Evolutionary conservation across 345 rosid genomes (phyloP).

Genomic region (Toxicodendron radicans): DNA sequence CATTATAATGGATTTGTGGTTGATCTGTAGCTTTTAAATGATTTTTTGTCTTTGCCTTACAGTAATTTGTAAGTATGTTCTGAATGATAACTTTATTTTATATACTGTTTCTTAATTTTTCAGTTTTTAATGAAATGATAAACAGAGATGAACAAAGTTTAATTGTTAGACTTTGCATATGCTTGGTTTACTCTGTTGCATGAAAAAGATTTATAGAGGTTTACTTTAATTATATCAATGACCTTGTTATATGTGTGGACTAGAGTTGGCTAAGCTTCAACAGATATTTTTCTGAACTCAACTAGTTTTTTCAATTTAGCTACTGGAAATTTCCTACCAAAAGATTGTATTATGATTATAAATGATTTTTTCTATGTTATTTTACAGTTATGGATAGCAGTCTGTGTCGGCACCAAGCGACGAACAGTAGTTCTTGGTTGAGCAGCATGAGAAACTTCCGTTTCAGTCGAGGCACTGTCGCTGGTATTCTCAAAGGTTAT

Average conservation of each 20-base stretch:
- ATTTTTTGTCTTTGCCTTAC: no score
- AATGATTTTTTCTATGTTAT: background rate
- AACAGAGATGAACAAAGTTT: no score
- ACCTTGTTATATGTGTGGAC: background rate
- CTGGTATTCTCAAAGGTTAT: conserved; percentile 70
- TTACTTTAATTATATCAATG: background rate
- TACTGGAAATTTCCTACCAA: no score
- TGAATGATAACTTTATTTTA: no score
- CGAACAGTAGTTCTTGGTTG: conserved; percentile 55
- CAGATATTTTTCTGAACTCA: background rate
- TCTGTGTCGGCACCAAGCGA: conserved; percentile 49
- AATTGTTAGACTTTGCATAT: no score
- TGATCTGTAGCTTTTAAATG: no score
- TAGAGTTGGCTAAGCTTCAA: background rate
- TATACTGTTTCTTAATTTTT: no score
- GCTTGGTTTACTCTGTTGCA: no score
- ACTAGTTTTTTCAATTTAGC: background rate
- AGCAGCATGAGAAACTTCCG: conserved; percentile 78
- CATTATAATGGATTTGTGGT: no score
- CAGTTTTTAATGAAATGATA: no score
- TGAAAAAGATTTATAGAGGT: background rate
- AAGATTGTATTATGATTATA: background rate
- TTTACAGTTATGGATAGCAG: conserved; percentile 63
- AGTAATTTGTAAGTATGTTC: no score
- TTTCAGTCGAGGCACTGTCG: conserved; percentile 55